Percentiles rank a stretch among this genome's conserved stretches.
Conservation (phyloP, 2,329 filamentous ascomycete genomes). For the Penicillium expansum region DNA sequence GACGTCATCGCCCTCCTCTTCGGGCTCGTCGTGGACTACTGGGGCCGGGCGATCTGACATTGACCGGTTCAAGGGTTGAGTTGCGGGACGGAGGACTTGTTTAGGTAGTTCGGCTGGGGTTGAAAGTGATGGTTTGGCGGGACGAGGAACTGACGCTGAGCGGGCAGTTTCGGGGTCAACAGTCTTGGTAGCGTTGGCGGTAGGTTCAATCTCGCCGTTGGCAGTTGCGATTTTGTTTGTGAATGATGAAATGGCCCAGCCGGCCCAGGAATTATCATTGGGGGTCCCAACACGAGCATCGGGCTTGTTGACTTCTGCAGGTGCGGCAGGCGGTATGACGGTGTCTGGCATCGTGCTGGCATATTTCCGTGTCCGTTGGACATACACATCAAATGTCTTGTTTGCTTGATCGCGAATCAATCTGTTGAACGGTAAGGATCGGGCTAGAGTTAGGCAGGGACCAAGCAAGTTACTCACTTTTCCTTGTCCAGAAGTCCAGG, state of each 20-base stretch:
- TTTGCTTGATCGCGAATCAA: constrained; percentile 85
- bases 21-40: constrained; percentile 42
- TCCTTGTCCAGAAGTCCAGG: constrained; percentile 90
- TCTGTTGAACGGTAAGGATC: constrained; percentile 30
- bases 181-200: constrained; percentile 47
- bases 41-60: constrained; percentile 42
- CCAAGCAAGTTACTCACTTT: constrained; percentile 52
- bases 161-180: constrained; percentile 45
- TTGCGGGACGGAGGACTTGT: constrained; percentile 23
- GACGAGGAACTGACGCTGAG: constrained; percentile 50
- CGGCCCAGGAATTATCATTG: constrained; percentile 73
- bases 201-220: constrained; percentile 77
- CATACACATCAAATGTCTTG: constrained; percentile 83
- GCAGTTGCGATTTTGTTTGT: constrained; percentile 88
- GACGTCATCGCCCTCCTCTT: constrained; percentile 59
- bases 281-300: constrained; percentile 78
- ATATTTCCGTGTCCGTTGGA: constrained; percentile 78
- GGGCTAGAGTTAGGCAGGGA: background rate
- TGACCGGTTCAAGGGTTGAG: constrained; percentile 35
- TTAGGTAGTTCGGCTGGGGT: constrained; percentile 23
- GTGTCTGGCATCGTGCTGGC: constrained; percentile 76
- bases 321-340: constrained; percentile 64
- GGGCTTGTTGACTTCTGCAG: constrained; percentile 44
- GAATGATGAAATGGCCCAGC: constrained; percentile 98
- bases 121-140: constrained; percentile 33